Percentiles rank a stretch among this genome's conserved stretches.
These are phyloP conservation scores for Inga oerstediana DNA, from an alignment of 306 rosid genomes.

Conservation along the genomic window DNA sequence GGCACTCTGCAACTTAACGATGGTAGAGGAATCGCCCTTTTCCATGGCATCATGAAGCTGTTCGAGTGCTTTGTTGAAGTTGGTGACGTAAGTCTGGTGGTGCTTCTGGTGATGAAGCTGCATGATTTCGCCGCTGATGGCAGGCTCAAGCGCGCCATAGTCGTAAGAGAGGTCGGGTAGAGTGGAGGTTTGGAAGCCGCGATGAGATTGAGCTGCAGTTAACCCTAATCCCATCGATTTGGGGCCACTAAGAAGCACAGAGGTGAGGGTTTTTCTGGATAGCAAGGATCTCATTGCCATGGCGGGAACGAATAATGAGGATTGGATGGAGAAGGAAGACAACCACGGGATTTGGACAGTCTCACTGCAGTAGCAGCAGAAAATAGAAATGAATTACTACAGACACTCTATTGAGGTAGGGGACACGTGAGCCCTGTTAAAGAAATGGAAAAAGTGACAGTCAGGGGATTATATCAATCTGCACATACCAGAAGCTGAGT, in stretches of 20 bases:
- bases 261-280: constrained; percentile 42
- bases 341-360: background rate
- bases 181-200: constrained; percentile 66
- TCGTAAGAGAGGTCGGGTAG: constrained; percentile 90
- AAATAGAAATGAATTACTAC: background rate
- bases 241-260: constrained; percentile 27
- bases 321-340: too few relatives aligned
- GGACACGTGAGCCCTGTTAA: background rate
- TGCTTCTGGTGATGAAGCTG: constrained; percentile 91
- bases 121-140: constrained; percentile 89
- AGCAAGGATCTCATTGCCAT: constrained; percentile 58
- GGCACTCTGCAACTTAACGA: constrained; percentile 78
- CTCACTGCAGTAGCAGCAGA: background rate
- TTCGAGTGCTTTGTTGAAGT: constrained; percentile 91
- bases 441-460: background rate
- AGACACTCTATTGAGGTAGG: background rate
- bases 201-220: constrained; percentile 36
- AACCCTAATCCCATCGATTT: constrained; percentile 30
- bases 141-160: constrained; percentile 88
- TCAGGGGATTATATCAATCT: background rate
- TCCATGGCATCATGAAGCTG: constrained; percentile 68
- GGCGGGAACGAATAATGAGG: background rate
- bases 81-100: constrained; percentile 88
- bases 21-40: constrained; percentile 59
- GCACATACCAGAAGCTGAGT: background rate